A percentile compares a stretch with the other conserved stretches of the same genome.
Conservation (phyloP, 345 rosid species). For the Atalantia buxifolia region DNA sequence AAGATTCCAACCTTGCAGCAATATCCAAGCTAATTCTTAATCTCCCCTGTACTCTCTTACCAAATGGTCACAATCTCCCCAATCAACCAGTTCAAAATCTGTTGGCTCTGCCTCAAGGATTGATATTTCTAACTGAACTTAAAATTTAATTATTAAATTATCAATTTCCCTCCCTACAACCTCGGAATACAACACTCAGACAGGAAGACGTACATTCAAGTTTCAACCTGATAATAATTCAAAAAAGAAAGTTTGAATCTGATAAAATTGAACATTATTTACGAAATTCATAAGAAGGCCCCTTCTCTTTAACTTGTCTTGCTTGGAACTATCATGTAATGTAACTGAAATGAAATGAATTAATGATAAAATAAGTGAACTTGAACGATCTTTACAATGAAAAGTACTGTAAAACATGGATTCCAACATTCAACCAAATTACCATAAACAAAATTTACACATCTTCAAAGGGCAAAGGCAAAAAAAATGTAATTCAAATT, state of each 20-base stretch:
- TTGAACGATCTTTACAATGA: not conserved
- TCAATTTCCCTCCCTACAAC: not conserved
- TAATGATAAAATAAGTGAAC: not conserved
- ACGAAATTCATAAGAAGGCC: too few relatives aligned
- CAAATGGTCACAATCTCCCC: not conserved
- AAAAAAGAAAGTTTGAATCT: too few relatives aligned
- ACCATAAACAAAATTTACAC: constrained; percentile 4
- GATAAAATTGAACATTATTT: too few relatives aligned
- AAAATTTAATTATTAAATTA: not conserved
- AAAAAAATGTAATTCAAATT: not conserved
- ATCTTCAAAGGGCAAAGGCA: not conserved
- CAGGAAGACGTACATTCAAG: not conserved
- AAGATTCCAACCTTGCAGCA: not conserved
- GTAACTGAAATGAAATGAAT: not conserved
- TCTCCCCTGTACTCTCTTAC: not conserved
- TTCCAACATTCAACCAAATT: not conserved
- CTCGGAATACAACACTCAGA: not conserved
- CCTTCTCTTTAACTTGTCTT: not conserved
- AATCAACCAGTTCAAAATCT: not conserved
- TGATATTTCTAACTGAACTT: not conserved
- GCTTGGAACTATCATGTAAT: not conserved
- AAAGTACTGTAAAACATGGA: not conserved
- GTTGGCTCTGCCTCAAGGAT: not conserved
- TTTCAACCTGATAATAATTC: not conserved
- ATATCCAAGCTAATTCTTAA: not conserved